A percentile compares a stretch with the other conserved stretches of the same genome.
phyloP scores from a whole-genome alignment of 2,329 filamentous ascomycete genomes.

The Pestalotiopsis sp. region DNA sequence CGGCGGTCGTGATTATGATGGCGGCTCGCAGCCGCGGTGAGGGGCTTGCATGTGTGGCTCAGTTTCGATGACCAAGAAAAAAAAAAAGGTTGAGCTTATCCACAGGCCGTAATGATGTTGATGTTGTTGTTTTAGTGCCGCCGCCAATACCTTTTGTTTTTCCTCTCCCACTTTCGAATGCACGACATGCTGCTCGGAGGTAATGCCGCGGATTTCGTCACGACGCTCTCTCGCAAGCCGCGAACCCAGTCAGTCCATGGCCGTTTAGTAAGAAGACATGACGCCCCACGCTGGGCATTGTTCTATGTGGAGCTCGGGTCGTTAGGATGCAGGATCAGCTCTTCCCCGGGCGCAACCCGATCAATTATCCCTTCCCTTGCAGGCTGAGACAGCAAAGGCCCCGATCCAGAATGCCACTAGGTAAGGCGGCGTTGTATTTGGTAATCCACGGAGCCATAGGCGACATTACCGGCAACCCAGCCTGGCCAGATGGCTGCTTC shows the following conservation, averaged over 20 bases:
- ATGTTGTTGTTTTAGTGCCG: no score
- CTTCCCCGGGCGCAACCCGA: neutral
- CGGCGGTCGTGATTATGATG: neutral
- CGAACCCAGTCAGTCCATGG: neutral
- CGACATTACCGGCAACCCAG: neutral
- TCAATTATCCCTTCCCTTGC: constrained; percentile 1
- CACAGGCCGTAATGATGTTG: neutral
- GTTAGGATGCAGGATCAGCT: neutral
- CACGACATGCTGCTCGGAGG: neutral
- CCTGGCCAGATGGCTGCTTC: neutral
- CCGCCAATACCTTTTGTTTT: neutral
- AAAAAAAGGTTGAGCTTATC: neutral
- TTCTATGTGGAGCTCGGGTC: neutral
- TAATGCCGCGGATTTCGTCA: no score
- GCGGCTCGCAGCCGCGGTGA: neutral
- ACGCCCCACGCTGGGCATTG: neutral
- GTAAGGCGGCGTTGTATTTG: neutral
- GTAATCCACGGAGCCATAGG: neutral
- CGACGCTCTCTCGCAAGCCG: no score
- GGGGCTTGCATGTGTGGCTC: neutral
- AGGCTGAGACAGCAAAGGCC: neutral
- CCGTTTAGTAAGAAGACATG: neutral
- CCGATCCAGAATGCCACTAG: neutral
- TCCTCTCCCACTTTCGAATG: neutral
- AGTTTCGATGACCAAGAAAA: neutral